Evolutionary conservation across 2,329 filamentous ascomycete species (phyloP).

Genomic region (Aspergillus felis): DNA sequence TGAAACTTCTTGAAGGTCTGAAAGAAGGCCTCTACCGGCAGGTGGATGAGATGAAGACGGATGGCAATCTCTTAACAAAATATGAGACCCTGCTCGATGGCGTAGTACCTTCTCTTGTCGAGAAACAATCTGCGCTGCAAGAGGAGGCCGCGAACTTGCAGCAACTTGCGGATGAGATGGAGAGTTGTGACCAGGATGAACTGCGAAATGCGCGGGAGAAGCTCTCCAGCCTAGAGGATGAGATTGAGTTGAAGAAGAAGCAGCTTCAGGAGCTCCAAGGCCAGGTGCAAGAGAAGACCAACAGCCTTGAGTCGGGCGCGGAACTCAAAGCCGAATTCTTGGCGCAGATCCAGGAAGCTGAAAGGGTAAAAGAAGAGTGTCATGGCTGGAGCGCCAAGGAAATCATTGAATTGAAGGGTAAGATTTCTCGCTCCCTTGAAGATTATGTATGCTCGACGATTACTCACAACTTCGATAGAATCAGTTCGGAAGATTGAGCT

Average conservation of each 20-base stretch:
- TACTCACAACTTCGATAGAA: conserved; percentile 19
- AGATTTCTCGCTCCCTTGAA: conserved; percentile 16
- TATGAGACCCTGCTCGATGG: conserved; percentile 66
- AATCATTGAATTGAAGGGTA: conserved; percentile 74
- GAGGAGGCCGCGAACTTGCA: conserved; percentile 65
- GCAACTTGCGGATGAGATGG: conserved; percentile 60
- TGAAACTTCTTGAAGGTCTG: conserved; percentile 77
- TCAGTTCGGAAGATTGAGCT: conserved; percentile 39
- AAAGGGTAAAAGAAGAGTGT: conserved; percentile 80
- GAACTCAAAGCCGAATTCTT: conserved; percentile 66
- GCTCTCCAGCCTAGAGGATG: conserved; percentile 60
- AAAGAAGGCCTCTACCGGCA: conserved; percentile 76
- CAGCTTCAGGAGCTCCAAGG: conserved; percentile 63
- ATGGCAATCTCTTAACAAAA: conserved; percentile 63
- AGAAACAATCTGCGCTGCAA: conserved; percentile 59
- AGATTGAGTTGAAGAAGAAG: conserved; percentile 66
- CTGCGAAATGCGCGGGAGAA: conserved; percentile 69
- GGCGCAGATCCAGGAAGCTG: conserved; percentile 74
- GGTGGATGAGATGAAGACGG: conserved; percentile 69
- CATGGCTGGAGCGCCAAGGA: conserved; percentile 84
- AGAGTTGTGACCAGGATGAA: conserved; percentile 70
- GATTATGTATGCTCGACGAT: not conserved
- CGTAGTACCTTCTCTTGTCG: conserved; percentile 62
- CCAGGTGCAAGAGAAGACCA: conserved; percentile 65
- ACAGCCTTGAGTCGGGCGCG: conserved; percentile 58